Conservation (phyloP, 768 basidiomycete species). For the Lentinula aciculospora region DNA sequence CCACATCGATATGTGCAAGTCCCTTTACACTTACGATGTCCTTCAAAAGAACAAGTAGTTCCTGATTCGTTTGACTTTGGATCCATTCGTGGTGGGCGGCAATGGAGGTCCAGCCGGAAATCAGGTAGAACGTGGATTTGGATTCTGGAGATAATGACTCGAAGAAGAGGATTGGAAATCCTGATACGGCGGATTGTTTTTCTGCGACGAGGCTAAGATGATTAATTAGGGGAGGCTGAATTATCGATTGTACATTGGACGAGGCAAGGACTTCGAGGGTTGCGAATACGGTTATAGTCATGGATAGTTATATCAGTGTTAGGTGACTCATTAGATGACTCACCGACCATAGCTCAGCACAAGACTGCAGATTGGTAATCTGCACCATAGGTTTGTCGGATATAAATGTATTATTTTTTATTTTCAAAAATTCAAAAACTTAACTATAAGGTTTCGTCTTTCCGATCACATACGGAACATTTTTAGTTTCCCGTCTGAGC, state of each 20-base stretch:
- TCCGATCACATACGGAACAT: too few relatives aligned
- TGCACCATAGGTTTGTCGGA: too few relatives aligned
- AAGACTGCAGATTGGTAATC: too few relatives aligned
- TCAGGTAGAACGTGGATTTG: slow-evolving; percentile 24
- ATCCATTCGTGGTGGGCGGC: slow-evolving; percentile 38
- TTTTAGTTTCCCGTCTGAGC: too few relatives aligned
- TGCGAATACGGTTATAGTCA: slow-evolving; percentile 41
- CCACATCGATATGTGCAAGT: slow-evolving; percentile 33
- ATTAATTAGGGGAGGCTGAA: slow-evolving; percentile 14
- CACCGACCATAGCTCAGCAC: too few relatives aligned
- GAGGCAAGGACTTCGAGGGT: slow-evolving; percentile 28
- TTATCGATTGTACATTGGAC: slow-evolving; percentile 19
- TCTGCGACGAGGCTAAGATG: slow-evolving; percentile 24
- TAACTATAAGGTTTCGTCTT: too few relatives aligned
- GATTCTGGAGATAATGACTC: slow-evolving; percentile 11
- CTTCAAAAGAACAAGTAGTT: slow-evolving; percentile 23
- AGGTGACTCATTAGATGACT: too few relatives aligned
- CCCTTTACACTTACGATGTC: slow-evolving; percentile 24
- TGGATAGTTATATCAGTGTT: slow-evolving; percentile 14
- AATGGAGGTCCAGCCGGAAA: slow-evolving; percentile 40
- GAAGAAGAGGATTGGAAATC: slow-evolving; percentile 37
- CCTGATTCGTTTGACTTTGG: slow-evolving; percentile 31
- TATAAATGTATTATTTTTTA: too few relatives aligned
- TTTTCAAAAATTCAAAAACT: too few relatives aligned
- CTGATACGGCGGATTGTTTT: slow-evolving; percentile 35